Base-by-base conservation (phyloP, 768 basidiomycete species). In the Leccinum longicurvipes region DNA sequence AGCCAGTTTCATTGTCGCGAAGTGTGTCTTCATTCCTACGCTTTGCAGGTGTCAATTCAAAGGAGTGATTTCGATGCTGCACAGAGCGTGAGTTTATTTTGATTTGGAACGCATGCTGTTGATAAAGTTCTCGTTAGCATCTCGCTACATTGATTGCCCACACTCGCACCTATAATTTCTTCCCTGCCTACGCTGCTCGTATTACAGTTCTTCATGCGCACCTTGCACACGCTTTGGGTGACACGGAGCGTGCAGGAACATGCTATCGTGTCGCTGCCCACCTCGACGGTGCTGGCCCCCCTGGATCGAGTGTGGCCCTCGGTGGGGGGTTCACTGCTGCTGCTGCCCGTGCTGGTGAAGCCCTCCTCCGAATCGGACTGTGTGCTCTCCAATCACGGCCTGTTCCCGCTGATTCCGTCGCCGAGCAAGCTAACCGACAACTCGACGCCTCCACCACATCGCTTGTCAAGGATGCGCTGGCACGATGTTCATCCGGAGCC, bases 151-250 rank as follows among this genome's bases (percentile, higher is more conserved):
- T 87, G 3, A 82, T 87, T 41, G 80, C 88, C 2, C 85, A 87
- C 60, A 77, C 82, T 5, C 83, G 87, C 9, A 82, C 81, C 0
- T 67, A 79, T 51, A 65, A 69, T n/a, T 70, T 89, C 36, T 92
- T 87, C 61, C 56, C 66, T 28, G 49, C 67, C 0, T 90, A 84
- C 62, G 74, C 83, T 2, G 78, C 84, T 1, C 82, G 86, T 4
- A 82, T 90, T 11, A 78, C 85, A 6, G 74, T 91, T 7, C 79
- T 85, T 55, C 80, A 88, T 51, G 89, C 83, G 0, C 87, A 92
- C 57, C 79, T 91, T 27, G 84, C 87, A 5, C 89, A 92, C 65
- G 82, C 87, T 2, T 70, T 81, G 4, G 82, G 82, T 1, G 74
- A 80, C 8, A 66, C 73, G 0, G 73, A 76, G 11, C 77, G 81